A percentile compares a stretch with the other conserved stretches of the same genome.
phyloP scores from a whole-genome alignment of 164 flowering plant species.

The Warburgia ugandensis region DNA sequence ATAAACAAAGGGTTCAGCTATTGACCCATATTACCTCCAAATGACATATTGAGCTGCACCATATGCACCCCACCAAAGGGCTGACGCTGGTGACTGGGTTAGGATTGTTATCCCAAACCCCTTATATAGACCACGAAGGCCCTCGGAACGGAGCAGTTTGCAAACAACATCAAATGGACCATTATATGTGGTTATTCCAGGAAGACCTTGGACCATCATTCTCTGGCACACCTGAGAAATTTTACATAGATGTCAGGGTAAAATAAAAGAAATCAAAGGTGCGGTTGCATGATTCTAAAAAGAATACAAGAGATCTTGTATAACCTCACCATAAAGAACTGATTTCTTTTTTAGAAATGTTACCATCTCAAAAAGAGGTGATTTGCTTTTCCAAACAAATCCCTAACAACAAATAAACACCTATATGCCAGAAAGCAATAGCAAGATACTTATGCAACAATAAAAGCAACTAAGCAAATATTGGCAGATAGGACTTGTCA shows the following conservation, averaged over 20 bases:
- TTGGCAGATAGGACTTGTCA: background rate
- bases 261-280: background rate
- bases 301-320: background rate
- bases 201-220: constrained; percentile 83
- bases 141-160: constrained; percentile 56
- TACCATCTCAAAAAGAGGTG: background rate
- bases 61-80: constrained; percentile 90
- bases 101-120: constrained; percentile 74
- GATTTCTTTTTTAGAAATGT: no score
- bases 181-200: constrained; percentile 46
- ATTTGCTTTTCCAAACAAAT: background rate
- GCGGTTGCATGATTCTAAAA: no score
- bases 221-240: constrained; percentile 60
- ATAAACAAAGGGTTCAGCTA: background rate
- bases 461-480: background rate
- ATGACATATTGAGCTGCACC: constrained; percentile 63
- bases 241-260: background rate
- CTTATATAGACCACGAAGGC: constrained; percentile 73
- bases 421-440: background rate
- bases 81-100: constrained; percentile 69
- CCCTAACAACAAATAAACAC: background rate
- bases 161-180: constrained; percentile 54
- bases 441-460: no score
- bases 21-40: constrained; percentile 46
- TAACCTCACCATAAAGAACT: background rate